phyloP scores from a whole-genome alignment of 176 grass and related monocot species.

The Pontederia paniculata region DNA sequence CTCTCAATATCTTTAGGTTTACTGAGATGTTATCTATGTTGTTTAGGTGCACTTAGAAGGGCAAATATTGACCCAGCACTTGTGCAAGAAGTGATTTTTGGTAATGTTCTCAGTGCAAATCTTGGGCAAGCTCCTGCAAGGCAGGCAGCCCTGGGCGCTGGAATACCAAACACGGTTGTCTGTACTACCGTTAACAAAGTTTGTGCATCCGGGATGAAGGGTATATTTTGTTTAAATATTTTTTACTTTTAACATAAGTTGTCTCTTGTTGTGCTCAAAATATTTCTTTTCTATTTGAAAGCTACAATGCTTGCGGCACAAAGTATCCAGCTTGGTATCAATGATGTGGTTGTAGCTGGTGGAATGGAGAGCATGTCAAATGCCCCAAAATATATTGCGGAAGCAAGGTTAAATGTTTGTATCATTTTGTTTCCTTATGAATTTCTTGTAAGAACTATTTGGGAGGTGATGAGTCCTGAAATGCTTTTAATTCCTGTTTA shows the following conservation, averaged over 20 bases:
- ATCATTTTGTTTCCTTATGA: not conserved
- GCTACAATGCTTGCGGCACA: conserved; percentile 81
- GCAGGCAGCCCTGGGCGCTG: conserved; percentile 77
- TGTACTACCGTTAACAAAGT: conserved; percentile 95
- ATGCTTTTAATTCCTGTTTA: too few relatives aligned
- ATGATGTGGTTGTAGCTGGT: conserved; percentile 73
- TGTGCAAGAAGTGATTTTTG: conserved; percentile 94
- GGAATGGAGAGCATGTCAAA: conserved; percentile 99
- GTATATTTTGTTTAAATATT: conserved; percentile 2
- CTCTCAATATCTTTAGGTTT: not conserved
- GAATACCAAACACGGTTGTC: conserved; percentile 63
- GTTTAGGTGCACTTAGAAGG: conserved; percentile 54
- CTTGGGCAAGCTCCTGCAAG: conserved; percentile 83
- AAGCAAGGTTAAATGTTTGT: conserved; percentile 40
- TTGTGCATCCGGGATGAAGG: conserved; percentile 89
- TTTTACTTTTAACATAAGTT: not conserved
- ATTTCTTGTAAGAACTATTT: too few relatives aligned
- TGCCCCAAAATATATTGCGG: conserved; percentile 65
- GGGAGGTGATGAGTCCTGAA: too few relatives aligned
- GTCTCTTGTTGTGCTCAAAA: not conserved
- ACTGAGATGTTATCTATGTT: not conserved
- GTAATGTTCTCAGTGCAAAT: conserved; percentile 92
- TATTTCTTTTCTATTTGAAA: conserved; percentile 20
- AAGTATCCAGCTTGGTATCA: conserved; percentile 76
- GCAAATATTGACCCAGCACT: conserved; percentile 53